Evolutionary conservation across 805 yeast genomes (phyloP).

Genomic region (Sugiyamaella smithiae): DNA sequence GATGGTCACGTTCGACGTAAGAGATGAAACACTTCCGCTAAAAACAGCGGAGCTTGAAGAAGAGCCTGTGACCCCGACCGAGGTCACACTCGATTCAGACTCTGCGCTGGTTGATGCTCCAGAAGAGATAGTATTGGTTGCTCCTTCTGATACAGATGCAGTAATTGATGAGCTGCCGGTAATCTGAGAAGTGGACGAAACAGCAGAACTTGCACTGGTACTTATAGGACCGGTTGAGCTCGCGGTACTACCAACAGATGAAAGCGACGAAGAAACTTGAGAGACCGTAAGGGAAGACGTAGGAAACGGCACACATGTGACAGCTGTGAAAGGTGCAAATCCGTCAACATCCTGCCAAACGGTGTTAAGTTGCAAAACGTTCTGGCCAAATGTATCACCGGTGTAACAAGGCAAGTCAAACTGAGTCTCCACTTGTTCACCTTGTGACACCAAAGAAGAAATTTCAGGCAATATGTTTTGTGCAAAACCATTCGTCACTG

Average conservation of each 20-base stretch:
- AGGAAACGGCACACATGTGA: background rate
- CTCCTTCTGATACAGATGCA: background rate
- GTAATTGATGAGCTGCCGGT: background rate
- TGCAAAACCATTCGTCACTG: background rate
- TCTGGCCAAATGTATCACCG: background rate
- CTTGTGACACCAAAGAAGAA: background rate
- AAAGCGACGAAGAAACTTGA: background rate
- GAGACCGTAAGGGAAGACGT: background rate
- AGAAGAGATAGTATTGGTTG: background rate
- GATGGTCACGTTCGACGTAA: too few species aligned
- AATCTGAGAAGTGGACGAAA: too few species aligned
- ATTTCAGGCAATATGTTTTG: background rate
- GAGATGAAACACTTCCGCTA: too few species aligned
- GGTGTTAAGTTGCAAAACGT: background rate
- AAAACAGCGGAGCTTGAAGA: too few species aligned
- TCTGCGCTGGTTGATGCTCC: too few species aligned
- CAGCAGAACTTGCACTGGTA: too few species aligned
- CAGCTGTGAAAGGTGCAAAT: background rate
- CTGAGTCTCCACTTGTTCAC: background rate
- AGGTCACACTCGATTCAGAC: too few species aligned
- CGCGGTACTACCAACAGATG: too few species aligned
- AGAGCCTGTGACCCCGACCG: too few species aligned
- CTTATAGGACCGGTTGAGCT: too few species aligned
- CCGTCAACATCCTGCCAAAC: background rate
- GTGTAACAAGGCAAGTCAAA: slow-evolving; percentile 2